Conservation (phyloP, 2,329 filamentous ascomycete species). For the Aureobasidium sp. region DNA sequence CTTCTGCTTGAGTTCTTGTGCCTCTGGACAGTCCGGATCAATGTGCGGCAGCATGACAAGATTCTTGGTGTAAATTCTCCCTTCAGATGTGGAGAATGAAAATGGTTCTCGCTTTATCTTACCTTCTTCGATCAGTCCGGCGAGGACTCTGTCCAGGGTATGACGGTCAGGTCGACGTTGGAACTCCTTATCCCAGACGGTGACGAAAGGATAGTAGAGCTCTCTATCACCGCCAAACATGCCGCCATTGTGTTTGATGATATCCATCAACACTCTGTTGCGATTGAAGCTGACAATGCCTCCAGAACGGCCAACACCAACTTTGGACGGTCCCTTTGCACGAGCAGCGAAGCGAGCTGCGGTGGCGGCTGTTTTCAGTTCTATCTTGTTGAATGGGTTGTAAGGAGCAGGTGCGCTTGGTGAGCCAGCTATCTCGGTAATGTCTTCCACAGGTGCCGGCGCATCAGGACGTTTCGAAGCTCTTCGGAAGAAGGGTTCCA, state of each 20-base stretch:
- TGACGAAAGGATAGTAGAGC: slow-evolving; percentile 60
- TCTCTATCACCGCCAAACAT: slow-evolving; percentile 62
- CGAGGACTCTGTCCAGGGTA: slow-evolving; percentile 58
- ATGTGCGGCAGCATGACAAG: slow-evolving; percentile 56
- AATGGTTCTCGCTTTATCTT: slow-evolving; percentile 61
- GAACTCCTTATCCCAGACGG: slow-evolving; percentile 55
- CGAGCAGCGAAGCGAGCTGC: not conserved
- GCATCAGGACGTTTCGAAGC: slow-evolving; percentile 1
- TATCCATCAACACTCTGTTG: slow-evolving; percentile 58
- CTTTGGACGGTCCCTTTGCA: slow-evolving; percentile 8
- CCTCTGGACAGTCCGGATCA: slow-evolving; percentile 46
- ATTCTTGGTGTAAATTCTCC: slow-evolving; percentile 53
- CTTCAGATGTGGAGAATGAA: slow-evolving; percentile 53
- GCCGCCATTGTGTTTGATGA: slow-evolving; percentile 60
- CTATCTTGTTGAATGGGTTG: not conserved
- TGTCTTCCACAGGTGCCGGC: not conserved
- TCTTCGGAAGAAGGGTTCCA: slow-evolving; percentile 11
- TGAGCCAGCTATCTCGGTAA: not conserved
- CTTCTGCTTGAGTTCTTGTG: slow-evolving; percentile 54
- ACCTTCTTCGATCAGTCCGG: slow-evolving; percentile 53
- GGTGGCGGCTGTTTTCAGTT: not conserved
- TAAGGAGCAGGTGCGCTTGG: slow-evolving; percentile 8
- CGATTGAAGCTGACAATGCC: slow-evolving; percentile 52
- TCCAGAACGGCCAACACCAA: slow-evolving; percentile 31
- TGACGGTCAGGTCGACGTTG: slow-evolving; percentile 55